phyloP scores from a whole-genome alignment of 179 eudicot species.

The Silene vulgaris region DNA sequence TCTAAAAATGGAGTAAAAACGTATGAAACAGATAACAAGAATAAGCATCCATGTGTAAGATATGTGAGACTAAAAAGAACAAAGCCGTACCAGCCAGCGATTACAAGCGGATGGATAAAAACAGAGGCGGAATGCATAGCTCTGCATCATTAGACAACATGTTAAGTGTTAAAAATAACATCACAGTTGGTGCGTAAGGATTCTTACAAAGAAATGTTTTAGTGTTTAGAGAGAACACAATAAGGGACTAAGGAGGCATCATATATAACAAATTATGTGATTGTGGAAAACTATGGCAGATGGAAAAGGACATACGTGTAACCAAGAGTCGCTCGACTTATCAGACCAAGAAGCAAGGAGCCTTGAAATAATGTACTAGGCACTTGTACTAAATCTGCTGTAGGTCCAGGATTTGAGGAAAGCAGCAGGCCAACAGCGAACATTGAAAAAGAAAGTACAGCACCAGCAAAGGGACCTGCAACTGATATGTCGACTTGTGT shows the following conservation, averaged over 20 bases:
- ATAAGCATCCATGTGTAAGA: neutral
- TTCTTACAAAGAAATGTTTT: neutral
- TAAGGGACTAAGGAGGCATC: neutral
- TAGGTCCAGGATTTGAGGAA: slow-evolving; percentile 64
- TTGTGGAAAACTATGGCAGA: slow-evolving; percentile 6
- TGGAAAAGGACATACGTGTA: slow-evolving; percentile 61
- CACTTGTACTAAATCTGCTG: slow-evolving; percentile 81
- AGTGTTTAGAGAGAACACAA: neutral
- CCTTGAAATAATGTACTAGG: slow-evolving; percentile 93
- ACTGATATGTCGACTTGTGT: slow-evolving; percentile 81
- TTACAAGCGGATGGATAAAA: slow-evolving; percentile 85
- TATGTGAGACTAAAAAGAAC: slow-evolving; percentile 4
- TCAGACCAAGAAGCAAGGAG: slow-evolving; percentile 88
- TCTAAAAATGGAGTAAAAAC: neutral
- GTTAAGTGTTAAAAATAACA: neutral
- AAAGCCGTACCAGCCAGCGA: slow-evolving; percentile 83
- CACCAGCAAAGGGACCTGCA: slow-evolving; percentile 94
- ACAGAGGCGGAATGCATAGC: slow-evolving; percentile 81
- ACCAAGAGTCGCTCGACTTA: slow-evolving; percentile 85
- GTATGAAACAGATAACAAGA: neutral
- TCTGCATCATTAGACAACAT: slow-evolving; percentile 35
- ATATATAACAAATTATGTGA: neutral
- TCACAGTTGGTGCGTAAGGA: neutral
- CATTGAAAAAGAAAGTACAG: slow-evolving; percentile 75
- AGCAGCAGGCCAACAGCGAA: slow-evolving; percentile 80